Evolutionary conservation across 768 basidiomycete species (phyloP), one percentile per base, ranked within the genome.

Genomic region (Galerina sulciceps): DNA sequence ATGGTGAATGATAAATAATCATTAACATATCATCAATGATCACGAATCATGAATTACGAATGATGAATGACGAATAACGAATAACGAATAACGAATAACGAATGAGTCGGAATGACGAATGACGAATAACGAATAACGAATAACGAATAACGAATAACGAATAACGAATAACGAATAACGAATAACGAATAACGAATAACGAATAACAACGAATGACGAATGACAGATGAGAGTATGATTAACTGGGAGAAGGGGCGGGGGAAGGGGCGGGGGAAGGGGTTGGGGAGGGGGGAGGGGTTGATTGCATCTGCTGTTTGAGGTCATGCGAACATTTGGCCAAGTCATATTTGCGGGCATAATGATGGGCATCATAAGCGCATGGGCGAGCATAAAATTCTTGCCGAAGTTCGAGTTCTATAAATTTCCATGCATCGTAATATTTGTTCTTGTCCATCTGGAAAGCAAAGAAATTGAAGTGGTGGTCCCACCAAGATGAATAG

Each of bases 1-100:
- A 38, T 47, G 41, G 48, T 9, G 69, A 60, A 37, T 59, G 73
- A 52, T 65, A 69, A 14, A 54, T 40, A 1, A 58, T 54, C 0
- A 49, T 23, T 0, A 34, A 42, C 18, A 17, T 13, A 40, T 10
- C 13, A 8, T 31, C 14, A 34, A 31, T 26, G 47, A 11, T 31
- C n/a, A n/a, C n/a, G n/a, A n/a, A n/a, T n/a, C n/a, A n/a, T n/a
- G n/a, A 9, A 49, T 3, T 49, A 18, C 35, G 35, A 10, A n/a
- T 14, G 8, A n/a, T 49, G n/a, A 15, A 14, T 13, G n/a, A n/a
- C n/a, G n/a, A n/a, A n/a, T n/a, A n/a, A n/a, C n/a, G n/a, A n/a
- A n/a, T n/a, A n/a, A n/a, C n/a, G n/a, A n/a, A n/a, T n/a, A n/a
- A n/a, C n/a, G n/a, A n/a, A n/a, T n/a, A n/a, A n/a, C n/a, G n/a